Evolutionary conservation across 352 stramenopile species (phyloP).

Genomic region (Chrysophaeum taylorii): DNA sequence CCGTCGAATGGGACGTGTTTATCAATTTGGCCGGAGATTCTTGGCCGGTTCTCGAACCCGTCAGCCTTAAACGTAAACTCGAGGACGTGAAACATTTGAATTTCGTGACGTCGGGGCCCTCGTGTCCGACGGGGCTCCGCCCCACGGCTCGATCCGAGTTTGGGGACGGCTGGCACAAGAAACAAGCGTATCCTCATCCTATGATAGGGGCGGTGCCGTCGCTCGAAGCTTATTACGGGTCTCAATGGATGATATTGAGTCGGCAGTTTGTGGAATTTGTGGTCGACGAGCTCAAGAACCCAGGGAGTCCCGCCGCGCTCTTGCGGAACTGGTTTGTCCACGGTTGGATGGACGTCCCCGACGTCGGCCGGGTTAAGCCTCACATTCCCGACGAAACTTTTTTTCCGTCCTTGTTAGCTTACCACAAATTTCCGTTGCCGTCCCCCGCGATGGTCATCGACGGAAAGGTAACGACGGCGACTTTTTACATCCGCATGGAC

Average conservation of each 20-base stretch:
- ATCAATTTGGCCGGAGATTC: constrained; percentile 52
- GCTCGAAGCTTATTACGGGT: constrained; percentile 45
- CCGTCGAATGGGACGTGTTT: constrained; percentile 39
- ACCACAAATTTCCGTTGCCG: no score
- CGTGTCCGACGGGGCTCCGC: not conserved
- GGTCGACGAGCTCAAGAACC: constrained; percentile 31
- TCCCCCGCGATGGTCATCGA: constrained; percentile 18
- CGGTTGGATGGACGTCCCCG: constrained; percentile 25
- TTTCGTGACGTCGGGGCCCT: constrained; percentile 50
- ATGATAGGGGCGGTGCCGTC: constrained; percentile 3
- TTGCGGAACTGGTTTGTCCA: constrained; percentile 37
- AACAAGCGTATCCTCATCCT: constrained; percentile 41
- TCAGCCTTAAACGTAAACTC: constrained; percentile 27
- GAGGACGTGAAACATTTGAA: constrained; percentile 25
- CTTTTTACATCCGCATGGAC: constrained; percentile 45
- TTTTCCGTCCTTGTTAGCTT: constrained; percentile 47
- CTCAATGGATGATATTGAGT: constrained; percentile 53
- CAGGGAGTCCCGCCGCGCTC: constrained; percentile 16
- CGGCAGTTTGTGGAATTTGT: constrained; percentile 46
- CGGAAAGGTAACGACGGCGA: not conserved
- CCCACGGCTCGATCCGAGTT: not conserved
- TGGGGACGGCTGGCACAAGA: constrained; percentile 45
- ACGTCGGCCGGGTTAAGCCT: not conserved
- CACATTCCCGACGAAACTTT: constrained; percentile 59
- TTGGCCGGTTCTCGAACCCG: constrained; percentile 41